Conservation (phyloP, 257 asterid genomes). For the Penstemon davidsonii region DNA sequence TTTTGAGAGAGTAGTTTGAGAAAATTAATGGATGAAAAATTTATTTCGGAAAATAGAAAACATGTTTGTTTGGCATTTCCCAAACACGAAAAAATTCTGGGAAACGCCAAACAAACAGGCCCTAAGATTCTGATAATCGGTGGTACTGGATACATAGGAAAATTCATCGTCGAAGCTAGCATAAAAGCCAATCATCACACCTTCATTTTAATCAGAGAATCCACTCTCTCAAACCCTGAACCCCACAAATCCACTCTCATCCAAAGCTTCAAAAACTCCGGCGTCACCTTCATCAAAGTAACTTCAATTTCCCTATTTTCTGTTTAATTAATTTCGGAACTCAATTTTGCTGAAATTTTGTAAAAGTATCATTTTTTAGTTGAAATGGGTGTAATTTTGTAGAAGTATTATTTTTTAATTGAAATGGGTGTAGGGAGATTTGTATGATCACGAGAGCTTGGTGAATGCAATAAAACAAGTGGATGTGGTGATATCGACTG, state of each 20-base stretch:
- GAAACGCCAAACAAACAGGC: too few relatives aligned
- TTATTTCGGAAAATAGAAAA: too few relatives aligned
- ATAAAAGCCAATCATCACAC: slow-evolving; percentile 29
- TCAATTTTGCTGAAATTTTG: too few relatives aligned
- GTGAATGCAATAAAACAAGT: slow-evolving; percentile 39
- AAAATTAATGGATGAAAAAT: too few relatives aligned
- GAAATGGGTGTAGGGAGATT: slow-evolving; percentile 29
- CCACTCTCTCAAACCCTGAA: slow-evolving; percentile 15
- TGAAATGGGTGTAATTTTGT: not conserved
- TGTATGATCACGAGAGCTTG: slow-evolving; percentile 29
- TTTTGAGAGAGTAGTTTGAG: too few relatives aligned
- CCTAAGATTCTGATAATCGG: slow-evolving; percentile 39
- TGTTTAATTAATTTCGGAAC: not conserved
- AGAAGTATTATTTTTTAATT: not conserved
- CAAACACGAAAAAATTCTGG: too few relatives aligned
- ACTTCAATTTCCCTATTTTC: not conserved
- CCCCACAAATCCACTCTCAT: slow-evolving; percentile 16
- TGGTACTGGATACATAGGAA: slow-evolving; percentile 35
- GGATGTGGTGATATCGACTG: slow-evolving; percentile 42
- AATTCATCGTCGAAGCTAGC: slow-evolving; percentile 28
- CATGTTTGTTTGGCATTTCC: too few relatives aligned
- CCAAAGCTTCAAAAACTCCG: slow-evolving; percentile 12
- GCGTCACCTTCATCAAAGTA: slow-evolving; percentile 24
- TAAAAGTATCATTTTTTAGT: too few relatives aligned
- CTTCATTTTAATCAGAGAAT: slow-evolving; percentile 25